Evolutionary conservation across 2,329 filamentous ascomycete species (phyloP).

Genomic region (Colletotrichum aenigma): DNA sequence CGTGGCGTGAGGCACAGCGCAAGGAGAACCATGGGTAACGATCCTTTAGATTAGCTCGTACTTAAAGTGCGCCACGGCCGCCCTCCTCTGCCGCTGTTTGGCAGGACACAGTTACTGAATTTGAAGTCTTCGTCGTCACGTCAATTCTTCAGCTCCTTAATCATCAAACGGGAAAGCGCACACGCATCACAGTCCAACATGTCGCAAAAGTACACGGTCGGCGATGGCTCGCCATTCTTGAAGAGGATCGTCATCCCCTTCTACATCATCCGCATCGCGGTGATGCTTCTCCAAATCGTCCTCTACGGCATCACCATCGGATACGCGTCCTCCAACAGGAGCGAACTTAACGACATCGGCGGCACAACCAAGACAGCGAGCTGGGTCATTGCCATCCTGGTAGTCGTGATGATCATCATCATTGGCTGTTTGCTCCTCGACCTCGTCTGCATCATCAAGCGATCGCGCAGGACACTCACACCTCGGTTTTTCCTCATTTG

Average conservation of each 20-base stretch:
- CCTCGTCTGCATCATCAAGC: conserved; percentile 35
- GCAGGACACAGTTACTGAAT: neutral
- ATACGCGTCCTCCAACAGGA: conserved; percentile 20
- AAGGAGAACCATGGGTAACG: neutral
- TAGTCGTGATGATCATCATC: conserved; percentile 29
- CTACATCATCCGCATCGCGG: conserved; percentile 34
- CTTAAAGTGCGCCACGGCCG: neutral
- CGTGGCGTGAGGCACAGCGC: neutral
- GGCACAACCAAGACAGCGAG: neutral
- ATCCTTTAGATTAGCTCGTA: neutral
- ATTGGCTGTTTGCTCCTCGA: conserved; percentile 31
- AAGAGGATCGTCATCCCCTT: conserved; percentile 38
- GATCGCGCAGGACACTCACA: conserved; percentile 29
- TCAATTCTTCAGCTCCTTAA: neutral
- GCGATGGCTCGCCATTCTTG: conserved; percentile 35
- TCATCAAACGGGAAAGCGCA: neutral
- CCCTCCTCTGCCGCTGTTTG: neutral
- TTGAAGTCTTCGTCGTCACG: neutral
- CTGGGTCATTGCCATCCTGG: conserved; percentile 24
- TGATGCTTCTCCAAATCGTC: conserved; percentile 30
- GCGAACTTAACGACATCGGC: conserved; percentile 15
- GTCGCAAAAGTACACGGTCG: conserved; percentile 27
- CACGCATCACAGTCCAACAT: conserved; percentile 11
- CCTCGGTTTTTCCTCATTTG: conserved; percentile 35
- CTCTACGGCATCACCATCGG: conserved; percentile 25